Conservation (phyloP, 805 yeast genomes). For the Starmerella apis region DNA sequence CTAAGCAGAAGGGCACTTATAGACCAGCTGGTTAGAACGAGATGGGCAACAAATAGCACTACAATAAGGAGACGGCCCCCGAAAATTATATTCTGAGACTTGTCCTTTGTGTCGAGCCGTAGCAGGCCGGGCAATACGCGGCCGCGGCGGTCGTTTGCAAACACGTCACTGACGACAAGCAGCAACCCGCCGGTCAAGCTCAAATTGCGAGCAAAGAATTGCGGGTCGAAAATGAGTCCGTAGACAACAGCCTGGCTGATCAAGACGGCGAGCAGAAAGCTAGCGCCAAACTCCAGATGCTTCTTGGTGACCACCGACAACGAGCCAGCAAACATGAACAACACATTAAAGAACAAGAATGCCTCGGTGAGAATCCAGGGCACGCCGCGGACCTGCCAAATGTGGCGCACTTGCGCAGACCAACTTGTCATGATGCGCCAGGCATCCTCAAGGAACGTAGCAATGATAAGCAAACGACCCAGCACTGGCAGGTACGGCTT, state of each 20-base stretch:
- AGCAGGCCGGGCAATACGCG: constrained; percentile 67
- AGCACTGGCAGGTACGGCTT: constrained; percentile 59
- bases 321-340: constrained; percentile 65
- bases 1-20: constrained; percentile 53
- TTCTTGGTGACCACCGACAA: constrained; percentile 59
- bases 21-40: constrained; percentile 60
- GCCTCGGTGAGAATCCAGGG: constrained; percentile 68
- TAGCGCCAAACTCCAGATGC: constrained; percentile 58
- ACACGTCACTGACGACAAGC: constrained; percentile 75
- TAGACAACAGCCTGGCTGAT: constrained; percentile 76
- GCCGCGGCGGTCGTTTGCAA: constrained; percentile 63
- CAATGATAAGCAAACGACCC: constrained; percentile 83
- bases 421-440: constrained; percentile 76
- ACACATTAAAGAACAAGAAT: constrained; percentile 54
- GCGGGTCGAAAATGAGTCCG: constrained; percentile 66
- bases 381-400: constrained; percentile 66
- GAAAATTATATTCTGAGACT: constrained; percentile 66
- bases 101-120: constrained; percentile 56
- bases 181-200: constrained; percentile 87
- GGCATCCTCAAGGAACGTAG: constrained; percentile 87
- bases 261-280: constrained; percentile 58
- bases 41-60: constrained; percentile 73
- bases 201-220: constrained; percentile 74
- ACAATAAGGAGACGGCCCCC: constrained; percentile 84
- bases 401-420: constrained; percentile 79